Evolutionary conservation across 495 filamentous ascomycete genomes (phyloP).

Genomic region (Trichoderma parareesei): DNA sequence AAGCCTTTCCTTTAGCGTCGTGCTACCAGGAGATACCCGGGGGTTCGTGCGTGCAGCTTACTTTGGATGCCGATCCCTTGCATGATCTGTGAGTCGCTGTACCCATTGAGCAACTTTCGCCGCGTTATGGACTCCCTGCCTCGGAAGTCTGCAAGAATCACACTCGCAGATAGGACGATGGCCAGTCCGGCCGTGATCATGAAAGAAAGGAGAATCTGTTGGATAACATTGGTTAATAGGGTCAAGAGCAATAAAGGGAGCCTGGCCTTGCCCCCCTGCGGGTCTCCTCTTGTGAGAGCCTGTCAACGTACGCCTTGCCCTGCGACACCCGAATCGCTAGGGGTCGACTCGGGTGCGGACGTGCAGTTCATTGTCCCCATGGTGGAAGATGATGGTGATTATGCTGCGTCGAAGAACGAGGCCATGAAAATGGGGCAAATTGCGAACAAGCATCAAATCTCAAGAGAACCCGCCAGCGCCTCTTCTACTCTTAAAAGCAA

Average conservation of each 20-base stretch:
- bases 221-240: not conserved
- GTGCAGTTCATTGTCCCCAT: slow-evolving; percentile 26
- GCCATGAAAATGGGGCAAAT: not conserved
- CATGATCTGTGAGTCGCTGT: slow-evolving; percentile 54
- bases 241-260: not conserved
- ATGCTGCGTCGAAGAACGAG: not conserved
- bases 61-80: slow-evolving; percentile 51
- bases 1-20: slow-evolving; percentile 13
- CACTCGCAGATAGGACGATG: slow-evolving; percentile 36
- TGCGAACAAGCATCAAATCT: not conserved
- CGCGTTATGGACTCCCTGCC: slow-evolving; percentile 34
- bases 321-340: slow-evolving; percentile 49
- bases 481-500: not conserved
- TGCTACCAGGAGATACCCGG: slow-evolving; percentile 4
- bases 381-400: not conserved
- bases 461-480: not conserved
- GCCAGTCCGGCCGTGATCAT: slow-evolving; percentile 44
- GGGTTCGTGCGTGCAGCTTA: slow-evolving; percentile 6
- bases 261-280: not conserved
- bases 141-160: slow-evolving; percentile 39
- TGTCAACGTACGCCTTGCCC: slow-evolving; percentile 43
- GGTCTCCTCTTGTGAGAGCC: not conserved
- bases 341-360: slow-evolving; percentile 29
- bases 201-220: slow-evolving; percentile 50
- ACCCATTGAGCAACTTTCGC: slow-evolving; percentile 48